A percentile compares a stretch with the other conserved stretches of the same genome.
phyloP scores from a whole-genome alignment of 1,139 yeast genomes.

The Sugiyamaella japonica region DNA sequence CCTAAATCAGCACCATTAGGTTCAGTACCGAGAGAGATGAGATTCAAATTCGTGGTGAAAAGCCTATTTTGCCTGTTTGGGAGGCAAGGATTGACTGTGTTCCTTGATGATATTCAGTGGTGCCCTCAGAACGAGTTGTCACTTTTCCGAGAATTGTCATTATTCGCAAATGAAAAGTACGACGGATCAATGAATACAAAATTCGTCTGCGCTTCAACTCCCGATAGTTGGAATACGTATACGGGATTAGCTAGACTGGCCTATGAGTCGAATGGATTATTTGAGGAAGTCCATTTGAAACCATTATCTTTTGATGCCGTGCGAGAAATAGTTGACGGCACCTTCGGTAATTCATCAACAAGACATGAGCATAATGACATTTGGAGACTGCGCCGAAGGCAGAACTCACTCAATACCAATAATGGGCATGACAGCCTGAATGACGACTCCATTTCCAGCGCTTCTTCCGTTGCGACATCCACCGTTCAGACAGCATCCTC shows the following conservation, averaged over 20 bases:
- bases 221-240: slow-evolving; percentile 27
- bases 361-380: slow-evolving; percentile 10
- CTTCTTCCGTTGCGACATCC: background rate
- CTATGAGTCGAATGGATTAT: slow-evolving; percentile 34
- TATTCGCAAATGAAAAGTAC: slow-evolving; percentile 33
- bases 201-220: slow-evolving; percentile 34
- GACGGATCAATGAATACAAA: slow-evolving; percentile 33
- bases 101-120: slow-evolving; percentile 54
- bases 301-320: slow-evolving; percentile 34
- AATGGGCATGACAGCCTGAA: background rate
- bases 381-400: slow-evolving; percentile 19
- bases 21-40: slow-evolving; percentile 44
- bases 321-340: slow-evolving; percentile 31
- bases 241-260: slow-evolving; percentile 28
- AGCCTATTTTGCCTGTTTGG: slow-evolving; percentile 48
- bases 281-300: slow-evolving; percentile 31
- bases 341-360: slow-evolving; percentile 28
- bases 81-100: slow-evolving; percentile 48
- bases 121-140: slow-evolving; percentile 40
- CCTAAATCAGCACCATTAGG: slow-evolving; percentile 34
- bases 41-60: slow-evolving; percentile 49
- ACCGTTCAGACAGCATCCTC: background rate
- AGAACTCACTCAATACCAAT: slow-evolving; percentile 8
- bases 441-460: background rate
- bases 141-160: slow-evolving; percentile 33